phyloP scores from a whole-genome alignment of 75 land plant genomes.

The Sequoiadendron giganteum region DNA sequence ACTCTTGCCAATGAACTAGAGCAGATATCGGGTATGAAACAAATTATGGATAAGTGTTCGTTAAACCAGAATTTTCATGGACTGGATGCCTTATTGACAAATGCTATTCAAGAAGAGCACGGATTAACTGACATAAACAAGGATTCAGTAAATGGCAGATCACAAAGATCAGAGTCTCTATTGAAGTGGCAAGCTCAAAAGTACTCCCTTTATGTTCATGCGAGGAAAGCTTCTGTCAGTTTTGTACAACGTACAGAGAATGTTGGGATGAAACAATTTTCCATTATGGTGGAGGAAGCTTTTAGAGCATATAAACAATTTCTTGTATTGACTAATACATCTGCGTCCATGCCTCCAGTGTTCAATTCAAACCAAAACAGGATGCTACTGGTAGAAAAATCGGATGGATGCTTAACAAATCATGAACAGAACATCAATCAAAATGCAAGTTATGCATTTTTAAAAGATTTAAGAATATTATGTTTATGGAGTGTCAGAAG shows the following conservation, averaged over 20 bases:
- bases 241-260: neutral
- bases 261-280: neutral
- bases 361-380: slow-evolving; percentile 5
- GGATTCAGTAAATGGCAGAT: neutral
- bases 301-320: slow-evolving; percentile 27
- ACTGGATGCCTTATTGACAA: neutral
- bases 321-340: neutral
- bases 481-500: slow-evolving; percentile 35
- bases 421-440: neutral
- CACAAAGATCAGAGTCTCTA: neutral
- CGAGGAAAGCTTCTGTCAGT: neutral
- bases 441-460: slow-evolving; percentile 9
- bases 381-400: neutral
- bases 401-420: neutral
- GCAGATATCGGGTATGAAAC: neutral
- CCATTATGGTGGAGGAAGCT: slow-evolving; percentile 17
- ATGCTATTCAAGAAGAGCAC: neutral
- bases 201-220: slow-evolving; percentile 7
- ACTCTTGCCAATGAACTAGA: slow-evolving; percentile 38
- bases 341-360: neutral
- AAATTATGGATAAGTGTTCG: neutral
- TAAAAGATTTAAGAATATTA: slow-evolving; percentile 40
- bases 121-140: neutral
- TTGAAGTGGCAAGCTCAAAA: slow-evolving; percentile 23
- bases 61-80: neutral